phyloP scores from a whole-genome alignment of 192 early-diverging fungal genomes.

The Bifiguratus adelaidae region DNA sequence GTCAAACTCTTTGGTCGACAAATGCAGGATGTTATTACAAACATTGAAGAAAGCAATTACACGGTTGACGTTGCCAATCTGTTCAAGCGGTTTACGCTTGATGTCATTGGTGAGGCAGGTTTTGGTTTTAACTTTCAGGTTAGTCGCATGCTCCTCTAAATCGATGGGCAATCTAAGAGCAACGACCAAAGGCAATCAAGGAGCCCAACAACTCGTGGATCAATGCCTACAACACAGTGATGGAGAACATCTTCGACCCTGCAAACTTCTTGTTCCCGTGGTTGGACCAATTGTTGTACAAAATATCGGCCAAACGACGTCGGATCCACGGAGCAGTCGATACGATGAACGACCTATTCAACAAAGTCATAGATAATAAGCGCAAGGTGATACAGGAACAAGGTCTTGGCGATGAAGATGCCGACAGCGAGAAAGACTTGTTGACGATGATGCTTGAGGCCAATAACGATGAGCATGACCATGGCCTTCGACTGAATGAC shows the following conservation, averaged over 20 bases:
- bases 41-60: background rate
- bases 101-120: conserved; percentile 16
- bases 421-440: conserved; percentile 18
- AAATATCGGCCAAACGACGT: conserved; percentile 5
- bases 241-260: conserved; percentile 1
- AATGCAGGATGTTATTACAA: conserved; percentile 5
- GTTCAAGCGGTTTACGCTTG: conserved; percentile 12
- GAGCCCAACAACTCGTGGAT: conserved; percentile 8
- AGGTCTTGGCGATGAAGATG: background rate
- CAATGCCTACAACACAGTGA: conserved; percentile 6
- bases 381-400: background rate
- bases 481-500: conserved; percentile 2
- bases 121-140: conserved; percentile 18
- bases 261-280: conserved; percentile 6
- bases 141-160: no score
- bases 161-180: no score
- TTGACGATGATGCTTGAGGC: conserved; percentile 15
- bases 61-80: conserved; percentile 4
- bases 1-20: conserved; percentile 8
- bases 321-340: background rate
- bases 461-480: background rate
- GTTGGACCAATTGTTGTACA: background rate
- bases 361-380: conserved; percentile 12
- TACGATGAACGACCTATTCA: conserved; percentile 2
- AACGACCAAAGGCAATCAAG: conserved; percentile 10